Percentiles rank a stretch among this genome's conserved stretches.
These are phyloP conservation scores for Starmerella lactis-condensi DNA, from an alignment of 805 yeast genomes.

Conservation along the genomic window DNA sequence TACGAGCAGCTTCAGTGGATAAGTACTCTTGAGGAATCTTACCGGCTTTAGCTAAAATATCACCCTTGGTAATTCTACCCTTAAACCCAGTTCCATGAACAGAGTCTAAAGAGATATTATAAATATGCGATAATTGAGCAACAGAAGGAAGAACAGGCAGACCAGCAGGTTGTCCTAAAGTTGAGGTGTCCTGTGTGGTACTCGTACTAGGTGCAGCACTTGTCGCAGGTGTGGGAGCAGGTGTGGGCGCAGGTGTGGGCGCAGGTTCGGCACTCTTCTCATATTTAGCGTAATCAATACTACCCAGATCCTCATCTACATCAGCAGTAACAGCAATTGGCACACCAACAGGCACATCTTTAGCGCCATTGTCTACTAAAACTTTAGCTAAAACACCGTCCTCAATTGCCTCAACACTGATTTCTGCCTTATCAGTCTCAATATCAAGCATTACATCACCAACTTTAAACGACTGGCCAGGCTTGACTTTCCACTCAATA, in stretches of 20 bases:
- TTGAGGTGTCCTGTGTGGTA: not conserved
- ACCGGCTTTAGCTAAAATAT: slow-evolving; percentile 71
- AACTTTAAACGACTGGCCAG: slow-evolving; percentile 48
- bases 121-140: slow-evolving; percentile 47
- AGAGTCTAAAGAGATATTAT: slow-evolving; percentile 43
- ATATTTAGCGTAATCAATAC: slow-evolving; percentile 40
- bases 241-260: slow-evolving; percentile 8
- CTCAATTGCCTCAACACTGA: slow-evolving; percentile 92
- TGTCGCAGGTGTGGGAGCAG: slow-evolving; percentile 8
- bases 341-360: slow-evolving; percentile 65
- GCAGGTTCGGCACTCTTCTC: slow-evolving; percentile 11
- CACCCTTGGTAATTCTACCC: slow-evolving; percentile 80
- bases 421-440: slow-evolving; percentile 94
- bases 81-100: slow-evolving; percentile 76
- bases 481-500: slow-evolving; percentile 72
- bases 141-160: slow-evolving; percentile 15
- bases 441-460: slow-evolving; percentile 96
- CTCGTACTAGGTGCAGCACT: slow-evolving; percentile 23
- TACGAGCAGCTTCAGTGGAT: slow-evolving; percentile 33
- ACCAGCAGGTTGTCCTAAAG: not conserved
- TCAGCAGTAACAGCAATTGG: slow-evolving; percentile 85
- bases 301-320: slow-evolving; percentile 58
- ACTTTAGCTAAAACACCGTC: slow-evolving; percentile 82
- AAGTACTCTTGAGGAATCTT: slow-evolving; percentile 41
- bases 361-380: slow-evolving; percentile 46